A percentile compares a stretch with the other conserved stretches of the same genome.
Evolutionary conservation across 257 asterid genomes (phyloP).

Genomic region (Ocimum tenuiflorum): DNA sequence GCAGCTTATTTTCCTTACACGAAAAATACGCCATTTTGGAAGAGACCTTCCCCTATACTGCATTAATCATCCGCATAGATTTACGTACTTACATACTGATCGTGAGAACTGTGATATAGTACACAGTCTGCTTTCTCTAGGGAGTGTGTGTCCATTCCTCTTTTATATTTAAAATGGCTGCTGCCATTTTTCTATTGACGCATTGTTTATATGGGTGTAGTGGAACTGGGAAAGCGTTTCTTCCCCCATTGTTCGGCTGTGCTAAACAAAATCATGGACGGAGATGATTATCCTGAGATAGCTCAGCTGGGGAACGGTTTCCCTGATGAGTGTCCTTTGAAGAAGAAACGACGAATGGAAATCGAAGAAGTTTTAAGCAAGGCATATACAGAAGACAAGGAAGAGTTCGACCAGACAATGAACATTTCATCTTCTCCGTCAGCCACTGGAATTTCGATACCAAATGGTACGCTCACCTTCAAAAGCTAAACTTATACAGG

Average conservation of each 20-base stretch:
- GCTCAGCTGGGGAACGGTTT: constrained; percentile 49
- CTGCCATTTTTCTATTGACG: no score
- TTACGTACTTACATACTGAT: no score
- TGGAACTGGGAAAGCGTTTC: constrained; percentile 95
- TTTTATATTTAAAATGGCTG: not conserved
- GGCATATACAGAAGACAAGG: constrained; percentile 81
- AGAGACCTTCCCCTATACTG: no score
- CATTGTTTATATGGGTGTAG: constrained; percentile 28
- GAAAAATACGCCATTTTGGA: no score
- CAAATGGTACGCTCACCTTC: constrained; percentile 35
- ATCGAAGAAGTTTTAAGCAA: constrained; percentile 63
- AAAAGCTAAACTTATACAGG: constrained; percentile 14
- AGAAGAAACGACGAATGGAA: constrained; percentile 64
- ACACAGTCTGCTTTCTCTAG: not conserved
- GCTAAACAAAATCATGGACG: constrained; percentile 77
- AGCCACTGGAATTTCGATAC: constrained; percentile 40
- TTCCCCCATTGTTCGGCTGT: constrained; percentile 91
- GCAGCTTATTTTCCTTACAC: not conserved
- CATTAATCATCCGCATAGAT: no score
- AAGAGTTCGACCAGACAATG: constrained; percentile 52
- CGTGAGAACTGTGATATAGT: no score
- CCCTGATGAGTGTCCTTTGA: constrained; percentile 49
- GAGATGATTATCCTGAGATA: constrained; percentile 67
- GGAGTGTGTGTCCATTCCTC: no score
- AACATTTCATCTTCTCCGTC: constrained; percentile 51